These are phyloP conservation scores for Rhizopogon salebrosus DNA, from an alignment of 768 basidiomycete species.

Conservation along the genomic window DNA sequence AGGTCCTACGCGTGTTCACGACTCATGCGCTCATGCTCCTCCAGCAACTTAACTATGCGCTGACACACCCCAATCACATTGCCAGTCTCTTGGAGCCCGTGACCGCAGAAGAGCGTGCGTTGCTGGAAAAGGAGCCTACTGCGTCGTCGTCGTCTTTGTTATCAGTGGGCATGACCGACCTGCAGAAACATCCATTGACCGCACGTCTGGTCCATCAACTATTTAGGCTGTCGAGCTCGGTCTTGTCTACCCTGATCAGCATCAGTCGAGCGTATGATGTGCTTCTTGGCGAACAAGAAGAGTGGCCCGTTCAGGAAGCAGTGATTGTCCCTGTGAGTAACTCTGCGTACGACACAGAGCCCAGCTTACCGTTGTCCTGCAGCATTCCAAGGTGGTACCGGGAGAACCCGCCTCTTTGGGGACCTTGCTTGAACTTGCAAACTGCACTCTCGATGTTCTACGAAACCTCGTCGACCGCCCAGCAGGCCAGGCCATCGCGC, in stretches of 20 bases:
- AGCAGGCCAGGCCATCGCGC: constrained; percentile 47
- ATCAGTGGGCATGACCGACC: constrained; percentile 48
- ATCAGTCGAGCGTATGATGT: constrained; percentile 68
- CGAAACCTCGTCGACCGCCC: constrained; percentile 61
- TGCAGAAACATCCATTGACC: constrained; percentile 65
- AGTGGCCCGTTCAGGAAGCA: constrained; percentile 67
- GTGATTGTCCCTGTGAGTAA: constrained; percentile 60
- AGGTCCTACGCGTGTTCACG: constrained; percentile 66
- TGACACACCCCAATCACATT: constrained; percentile 88
- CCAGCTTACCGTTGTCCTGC: background rate
- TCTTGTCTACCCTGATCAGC: constrained; percentile 63
- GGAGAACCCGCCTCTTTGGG: constrained; percentile 82
- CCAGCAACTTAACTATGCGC: constrained; percentile 84
- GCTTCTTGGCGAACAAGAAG: constrained; percentile 57
- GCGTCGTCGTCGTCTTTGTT: constrained; percentile 25
- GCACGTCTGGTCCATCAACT: constrained; percentile 68
- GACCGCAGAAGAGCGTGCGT: constrained; percentile 65
- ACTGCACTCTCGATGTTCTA: constrained; percentile 70
- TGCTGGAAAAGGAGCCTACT: constrained; percentile 57
- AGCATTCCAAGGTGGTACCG: constrained; percentile 85
- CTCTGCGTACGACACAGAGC: background rate
- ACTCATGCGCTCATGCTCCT: constrained; percentile 66
- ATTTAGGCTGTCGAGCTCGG: constrained; percentile 63
- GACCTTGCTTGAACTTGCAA: constrained; percentile 81
- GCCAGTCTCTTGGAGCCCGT: constrained; percentile 77